phyloP scores from a whole-genome alignment of 345 rosid genomes.

The Carallia pectinifolia region DNA sequence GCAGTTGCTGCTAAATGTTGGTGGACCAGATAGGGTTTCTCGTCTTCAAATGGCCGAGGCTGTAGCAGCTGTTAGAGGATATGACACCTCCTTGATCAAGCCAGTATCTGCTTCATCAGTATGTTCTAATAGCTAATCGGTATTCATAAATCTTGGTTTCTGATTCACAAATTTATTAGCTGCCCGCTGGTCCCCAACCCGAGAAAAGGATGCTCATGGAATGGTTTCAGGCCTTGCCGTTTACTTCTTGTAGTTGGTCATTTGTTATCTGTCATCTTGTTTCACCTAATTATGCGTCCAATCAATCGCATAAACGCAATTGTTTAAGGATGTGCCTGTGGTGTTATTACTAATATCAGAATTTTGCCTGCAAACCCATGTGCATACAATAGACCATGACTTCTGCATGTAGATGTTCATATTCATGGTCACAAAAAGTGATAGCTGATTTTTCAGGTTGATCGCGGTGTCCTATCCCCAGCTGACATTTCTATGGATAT shows the following conservation, averaged over 20 bases:
- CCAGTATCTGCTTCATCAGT: constrained; percentile 74
- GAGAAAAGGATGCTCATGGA: no score
- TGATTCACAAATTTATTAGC: not conserved
- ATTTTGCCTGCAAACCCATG: no score
- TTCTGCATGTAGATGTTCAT: not conserved
- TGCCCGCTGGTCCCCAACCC: not conserved
- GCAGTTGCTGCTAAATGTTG: constrained; percentile 69
- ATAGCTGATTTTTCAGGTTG: constrained; percentile 43
- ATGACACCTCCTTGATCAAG: constrained; percentile 54
- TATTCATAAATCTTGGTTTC: constrained; percentile 4
- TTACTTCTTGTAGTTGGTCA: not conserved
- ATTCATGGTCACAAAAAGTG: not conserved
- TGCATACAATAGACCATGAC: no score
- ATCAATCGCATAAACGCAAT: no score
- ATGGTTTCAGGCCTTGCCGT: not conserved
- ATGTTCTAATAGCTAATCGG: constrained; percentile 17
- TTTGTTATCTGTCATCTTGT: no score
- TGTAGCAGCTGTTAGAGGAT: constrained; percentile 66
- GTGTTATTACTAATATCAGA: no score
- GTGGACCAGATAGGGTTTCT: constrained; percentile 82
- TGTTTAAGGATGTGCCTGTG: no score
- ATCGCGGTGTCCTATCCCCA: constrained; percentile 74
- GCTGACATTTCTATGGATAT: constrained; percentile 90
- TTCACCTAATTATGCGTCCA: no score
- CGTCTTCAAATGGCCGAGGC: constrained; percentile 89